These are phyloP conservation scores for Leptoxyphium fumago DNA, from an alignment of 2,329 filamentous ascomycete species.

Conservation along the genomic window DNA sequence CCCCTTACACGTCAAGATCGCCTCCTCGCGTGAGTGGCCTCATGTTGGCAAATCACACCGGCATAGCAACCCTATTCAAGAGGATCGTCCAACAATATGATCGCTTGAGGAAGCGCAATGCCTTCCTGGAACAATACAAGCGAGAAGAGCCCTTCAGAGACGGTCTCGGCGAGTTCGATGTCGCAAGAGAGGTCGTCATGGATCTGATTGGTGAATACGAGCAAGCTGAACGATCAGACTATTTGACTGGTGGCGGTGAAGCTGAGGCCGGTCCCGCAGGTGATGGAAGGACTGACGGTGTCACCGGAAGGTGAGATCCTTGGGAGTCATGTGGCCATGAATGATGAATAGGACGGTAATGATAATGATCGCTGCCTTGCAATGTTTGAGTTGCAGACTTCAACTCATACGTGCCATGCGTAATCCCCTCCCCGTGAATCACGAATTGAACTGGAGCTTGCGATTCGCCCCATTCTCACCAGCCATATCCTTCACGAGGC, in stretches of 20 bases:
- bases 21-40: constrained; percentile 79
- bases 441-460: too few species aligned
- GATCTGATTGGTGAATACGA: constrained; percentile 92
- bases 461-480: too few species aligned
- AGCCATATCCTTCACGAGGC: too few species aligned
- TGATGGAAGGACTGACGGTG: constrained; percentile 26
- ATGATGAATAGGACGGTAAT: too few species aligned
- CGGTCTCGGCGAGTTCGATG: constrained; percentile 86
- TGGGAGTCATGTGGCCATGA: not conserved
- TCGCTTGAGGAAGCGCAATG: constrained; percentile 86
- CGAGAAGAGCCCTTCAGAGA: constrained; percentile 88
- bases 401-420: too few species aligned
- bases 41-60: constrained; percentile 97
- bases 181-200: constrained; percentile 78
- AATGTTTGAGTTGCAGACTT: too few species aligned
- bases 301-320: constrained; percentile 23
- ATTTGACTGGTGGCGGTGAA: constrained; percentile 55
- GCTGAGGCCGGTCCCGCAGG: constrained; percentile 8
- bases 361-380: not conserved
- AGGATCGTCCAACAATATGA: constrained; percentile 87
- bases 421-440: too few species aligned
- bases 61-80: constrained; percentile 92
- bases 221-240: constrained; percentile 80
- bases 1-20: constrained; percentile 85
- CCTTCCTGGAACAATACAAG: constrained; percentile 92